Conservation (phyloP, 495 filamentous ascomycete genomes). For the Penicillium goetzii region DNA sequence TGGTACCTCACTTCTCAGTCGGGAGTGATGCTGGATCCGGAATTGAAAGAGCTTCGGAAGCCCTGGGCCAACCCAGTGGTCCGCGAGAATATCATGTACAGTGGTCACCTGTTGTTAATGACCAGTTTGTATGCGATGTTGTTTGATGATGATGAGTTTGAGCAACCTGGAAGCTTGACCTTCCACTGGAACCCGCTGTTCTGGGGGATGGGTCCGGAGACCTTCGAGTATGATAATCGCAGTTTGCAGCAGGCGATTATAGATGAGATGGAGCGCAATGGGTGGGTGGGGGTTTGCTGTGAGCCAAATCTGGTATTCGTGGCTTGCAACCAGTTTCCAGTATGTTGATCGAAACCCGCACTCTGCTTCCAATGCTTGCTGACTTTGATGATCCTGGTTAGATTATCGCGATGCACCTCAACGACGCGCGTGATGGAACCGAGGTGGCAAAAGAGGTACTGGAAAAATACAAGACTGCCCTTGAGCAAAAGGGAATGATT, state of each 20-base stretch:
- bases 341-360: background rate
- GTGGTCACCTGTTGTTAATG: background rate
- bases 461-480: no score
- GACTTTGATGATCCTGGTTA: background rate
- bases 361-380: background rate
- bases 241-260: background rate
- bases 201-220: background rate
- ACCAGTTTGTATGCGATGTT: background rate
- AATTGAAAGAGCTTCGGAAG: background rate
- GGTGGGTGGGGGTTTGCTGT: background rate
- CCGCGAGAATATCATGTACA: background rate
- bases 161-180: background rate
- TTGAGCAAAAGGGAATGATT: no score
- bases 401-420: background rate
- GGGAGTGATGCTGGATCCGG: background rate
- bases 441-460: no score
- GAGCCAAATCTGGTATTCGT: background rate
- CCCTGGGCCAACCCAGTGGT: background rate
- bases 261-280: background rate
- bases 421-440: background rate
- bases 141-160: slow-evolving; percentile 1
- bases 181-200: background rate
- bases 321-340: background rate
- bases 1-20: background rate
- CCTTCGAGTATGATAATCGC: background rate